Base-by-base conservation (phyloP, 306 rosid genomes). In the Clitoria ternatea region DNA sequence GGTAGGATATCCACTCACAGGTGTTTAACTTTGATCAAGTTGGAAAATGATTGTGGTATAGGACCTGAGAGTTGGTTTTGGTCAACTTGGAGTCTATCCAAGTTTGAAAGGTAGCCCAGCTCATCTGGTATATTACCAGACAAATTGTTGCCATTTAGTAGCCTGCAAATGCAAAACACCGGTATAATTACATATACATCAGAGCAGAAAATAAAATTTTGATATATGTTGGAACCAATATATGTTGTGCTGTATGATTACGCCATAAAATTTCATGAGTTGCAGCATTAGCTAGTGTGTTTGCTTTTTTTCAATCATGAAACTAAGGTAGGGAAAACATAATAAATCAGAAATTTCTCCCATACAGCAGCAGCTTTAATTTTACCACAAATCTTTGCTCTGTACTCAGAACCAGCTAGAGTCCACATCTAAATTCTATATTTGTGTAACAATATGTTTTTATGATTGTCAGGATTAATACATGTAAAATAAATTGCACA, bases 51-150 rank as follows among this genome's bases (percentile, higher is more conserved):
- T 47, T 36, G 76, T 19, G 91, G 89, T 11, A 87, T 69, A 43
- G 79, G 74, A 66, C 91, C 89, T 17, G 89, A 87, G 24, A 87
- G 23, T 40, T 70, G 83, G 77, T 87, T 87, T 74, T 74, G 22
- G 22, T 87, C 89, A 0, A 84, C 69, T 61, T 84, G 91, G 69
- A 87, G 3, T 57, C 91, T 78, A 54, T 15, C 48, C 71, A 87
- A 52, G 11, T 79, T 48, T n/a, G 53, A 8, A 47, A 87, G 91
- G 69, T 82, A 65, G 54, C 91, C 88, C 15, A 87, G 91, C 80
- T 87, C 91, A 26, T 77, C 79, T 1, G 91, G 89, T 72, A 84
- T 74, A 45, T 83, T 66, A 54, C 91, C 91, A 7, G 87, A 74
- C 37, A 87, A 69, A 6, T 74, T 72, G 69, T 87, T 87, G 27